A percentile compares a stretch with the other conserved stretches of the same genome.
phyloP scores from a whole-genome alignment of 495 filamentous ascomycete species.

The Cenococcum geophilum region DNA sequence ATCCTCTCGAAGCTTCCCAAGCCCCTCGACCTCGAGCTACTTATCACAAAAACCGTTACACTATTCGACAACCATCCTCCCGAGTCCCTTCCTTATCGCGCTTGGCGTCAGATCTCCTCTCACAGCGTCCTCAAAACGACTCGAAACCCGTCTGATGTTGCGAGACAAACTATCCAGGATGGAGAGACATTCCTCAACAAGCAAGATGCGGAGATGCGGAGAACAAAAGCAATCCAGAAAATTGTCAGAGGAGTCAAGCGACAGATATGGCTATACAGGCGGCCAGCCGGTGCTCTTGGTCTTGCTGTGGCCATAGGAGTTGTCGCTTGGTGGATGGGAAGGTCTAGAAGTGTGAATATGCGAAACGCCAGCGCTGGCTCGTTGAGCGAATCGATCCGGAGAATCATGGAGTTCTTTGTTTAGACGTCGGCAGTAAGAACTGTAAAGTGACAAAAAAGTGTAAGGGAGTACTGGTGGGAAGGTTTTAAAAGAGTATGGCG shows the following conservation, averaged over 20 bases:
- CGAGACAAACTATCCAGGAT: slow-evolving; percentile 50
- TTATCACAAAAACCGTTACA: slow-evolving; percentile 57
- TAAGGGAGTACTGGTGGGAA: neutral
- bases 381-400: slow-evolving; percentile 10
- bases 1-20: slow-evolving; percentile 80
- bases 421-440: neutral
- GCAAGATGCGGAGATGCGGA: slow-evolving; percentile 61
- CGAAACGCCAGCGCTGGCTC: slow-evolving; percentile 5
- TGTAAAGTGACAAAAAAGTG: neutral
- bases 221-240: slow-evolving; percentile 28
- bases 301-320: slow-evolving; percentile 24
- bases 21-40: slow-evolving; percentile 72
- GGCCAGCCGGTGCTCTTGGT: slow-evolving; percentile 17
- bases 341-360: neutral
- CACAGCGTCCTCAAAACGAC: slow-evolving; percentile 83
- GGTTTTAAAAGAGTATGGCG: neutral
- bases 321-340: slow-evolving; percentile 24
- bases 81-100: slow-evolving; percentile 53
- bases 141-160: slow-evolving; percentile 41
- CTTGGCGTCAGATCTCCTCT: slow-evolving; percentile 65
- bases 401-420: slow-evolving; percentile 5
- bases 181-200: slow-evolving; percentile 58
- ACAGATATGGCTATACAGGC: slow-evolving; percentile 20
- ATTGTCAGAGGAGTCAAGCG: slow-evolving; percentile 2
- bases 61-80: slow-evolving; percentile 67